Evolutionary conservation across 257 asterid genomes (phyloP), one percentile per base, ranked within the genome.

Genomic region (Solanum pinnatisectum): DNA sequence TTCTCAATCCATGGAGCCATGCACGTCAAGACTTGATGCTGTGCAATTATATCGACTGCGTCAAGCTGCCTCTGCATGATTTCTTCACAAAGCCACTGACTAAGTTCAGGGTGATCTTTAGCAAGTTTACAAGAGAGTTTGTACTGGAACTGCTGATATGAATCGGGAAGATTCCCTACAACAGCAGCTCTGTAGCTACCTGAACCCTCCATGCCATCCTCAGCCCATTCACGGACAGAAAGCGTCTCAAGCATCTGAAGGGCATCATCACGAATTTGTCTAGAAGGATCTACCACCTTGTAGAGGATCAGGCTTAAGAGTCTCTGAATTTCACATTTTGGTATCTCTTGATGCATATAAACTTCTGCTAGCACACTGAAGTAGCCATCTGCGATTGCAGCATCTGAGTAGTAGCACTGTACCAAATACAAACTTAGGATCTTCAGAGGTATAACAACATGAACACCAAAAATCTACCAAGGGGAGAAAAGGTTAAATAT

Each of bases 1-100:
- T 97, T 97, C 90, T 97, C 99, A 63, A 97, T 97, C 99, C 99
- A 97, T 0, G 99, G 99, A 88, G 99, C 99, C 99, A 97, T 97
- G 96, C 99, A 97, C 63, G 99, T 97, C 85, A 97, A 91, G 85
- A 97, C 99, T 91, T 97, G 99, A 90, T 97, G 99, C 88, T 97
- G 99, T 63, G 99, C 99, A 87, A 97, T 97, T 89, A 97, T 96
- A 93, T 97, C 99, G 27, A 97, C 99, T 8, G 99, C 99, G 71
- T 97, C 99, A 49, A 97, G 99, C 88, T 97, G 99, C 90, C 99
- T 94, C 91, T 92, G 99, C 99, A 97, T 97, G 90, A 97, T 97
- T 89, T 97, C 99, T 93, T 96, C 99, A 85, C 99, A 96, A 35
- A 97, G 98, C 88, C 95, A 98, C 81, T 97, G 99, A 92, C 99